phyloP scores from a whole-genome alignment of 1,284 basidiomycete species.

The Boletus chippewaensis region DNA sequence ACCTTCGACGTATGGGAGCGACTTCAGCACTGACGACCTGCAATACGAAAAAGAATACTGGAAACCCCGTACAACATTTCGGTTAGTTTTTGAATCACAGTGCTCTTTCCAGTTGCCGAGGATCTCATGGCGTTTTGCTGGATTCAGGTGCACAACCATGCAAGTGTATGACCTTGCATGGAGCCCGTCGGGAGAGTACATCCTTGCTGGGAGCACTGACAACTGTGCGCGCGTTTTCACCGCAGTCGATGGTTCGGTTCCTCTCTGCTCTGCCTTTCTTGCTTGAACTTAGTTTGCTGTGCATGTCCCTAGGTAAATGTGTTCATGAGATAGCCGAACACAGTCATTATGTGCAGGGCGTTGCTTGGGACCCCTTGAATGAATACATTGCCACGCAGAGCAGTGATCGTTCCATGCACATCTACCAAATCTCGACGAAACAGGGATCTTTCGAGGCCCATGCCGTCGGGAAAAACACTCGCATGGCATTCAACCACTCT shows the following conservation, averaged over 20 bases:
- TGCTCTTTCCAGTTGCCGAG: neutral
- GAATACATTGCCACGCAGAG: conserved; percentile 94
- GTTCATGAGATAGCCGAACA: conserved; percentile 85
- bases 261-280: conserved; percentile 5
- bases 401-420: conserved; percentile 86
- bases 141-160: conserved; percentile 69
- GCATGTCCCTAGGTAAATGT: conserved; percentile 54
- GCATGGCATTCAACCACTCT: conserved; percentile 61
- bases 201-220: conserved; percentile 94
- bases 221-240: conserved; percentile 88
- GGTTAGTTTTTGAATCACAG: conserved; percentile 40
- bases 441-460: conserved; percentile 80
- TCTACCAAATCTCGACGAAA: conserved; percentile 75
- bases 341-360: conserved; percentile 91
- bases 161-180: conserved; percentile 98
- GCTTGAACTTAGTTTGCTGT: conserved; percentile 7
- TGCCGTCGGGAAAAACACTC: conserved; percentile 74
- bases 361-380: conserved; percentile 93
- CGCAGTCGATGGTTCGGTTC: conserved; percentile 58
- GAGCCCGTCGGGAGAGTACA: conserved; percentile 92
- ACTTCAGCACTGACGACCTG: conserved; percentile 67
- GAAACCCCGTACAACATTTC: conserved; percentile 85
- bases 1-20: conserved; percentile 68
- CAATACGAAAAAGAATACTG: conserved; percentile 93
- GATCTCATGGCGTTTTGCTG: conserved; percentile 5